A percentile compares a stretch with the other conserved stretches of the same genome.
phyloP scores from a whole-genome alignment of 2,329 filamentous ascomycete genomes.

The Immersiporthe knoxdaviesiana region DNA sequence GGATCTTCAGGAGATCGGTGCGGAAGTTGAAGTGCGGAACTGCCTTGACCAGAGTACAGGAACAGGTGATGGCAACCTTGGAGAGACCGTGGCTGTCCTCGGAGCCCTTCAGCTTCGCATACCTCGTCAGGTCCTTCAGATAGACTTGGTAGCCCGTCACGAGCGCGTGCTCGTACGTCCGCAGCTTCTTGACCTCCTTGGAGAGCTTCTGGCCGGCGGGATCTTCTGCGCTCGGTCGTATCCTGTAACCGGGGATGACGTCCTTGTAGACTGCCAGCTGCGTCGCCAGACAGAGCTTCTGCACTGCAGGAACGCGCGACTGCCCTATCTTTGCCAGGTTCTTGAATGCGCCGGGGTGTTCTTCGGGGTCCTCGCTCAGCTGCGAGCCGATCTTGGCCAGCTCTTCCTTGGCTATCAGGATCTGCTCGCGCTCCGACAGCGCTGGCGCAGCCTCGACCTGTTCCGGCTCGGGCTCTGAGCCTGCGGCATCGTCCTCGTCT shows the following conservation, averaged over 20 bases:
- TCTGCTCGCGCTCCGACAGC: constrained; percentile 76
- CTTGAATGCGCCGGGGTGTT: constrained; percentile 80
- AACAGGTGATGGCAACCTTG: constrained; percentile 81
- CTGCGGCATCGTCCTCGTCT: constrained; percentile 54
- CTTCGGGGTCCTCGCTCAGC: constrained; percentile 92
- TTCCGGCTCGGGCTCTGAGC: constrained; percentile 45
- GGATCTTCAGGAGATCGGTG: constrained; percentile 80
- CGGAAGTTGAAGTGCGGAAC: constrained; percentile 99
- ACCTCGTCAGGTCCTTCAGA: constrained; percentile 71
- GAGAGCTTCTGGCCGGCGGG: constrained; percentile 79
- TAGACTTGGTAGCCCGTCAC: constrained; percentile 85
- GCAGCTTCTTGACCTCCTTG: constrained; percentile 83
- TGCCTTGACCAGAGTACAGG: constrained; percentile 75
- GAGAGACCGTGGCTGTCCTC: constrained; percentile 57
- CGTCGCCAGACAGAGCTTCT: constrained; percentile 83
- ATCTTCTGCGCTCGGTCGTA: constrained; percentile 78
- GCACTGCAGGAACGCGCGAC: constrained; percentile 71
- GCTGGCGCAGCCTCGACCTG: constrained; percentile 59
- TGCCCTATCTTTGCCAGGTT: constrained; percentile 74
- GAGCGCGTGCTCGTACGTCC: constrained; percentile 85
- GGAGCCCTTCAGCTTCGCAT: constrained; percentile 60
- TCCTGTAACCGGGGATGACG: constrained; percentile 93
- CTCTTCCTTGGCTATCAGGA: constrained; percentile 88
- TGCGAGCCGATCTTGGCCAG: constrained; percentile 78
- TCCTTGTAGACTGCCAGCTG: constrained; percentile 93